Evolutionary conservation across 1,284 basidiomycete genomes (phyloP), one percentile per base, ranked within the genome.

Genomic region (Neonothopanus nambi): DNA sequence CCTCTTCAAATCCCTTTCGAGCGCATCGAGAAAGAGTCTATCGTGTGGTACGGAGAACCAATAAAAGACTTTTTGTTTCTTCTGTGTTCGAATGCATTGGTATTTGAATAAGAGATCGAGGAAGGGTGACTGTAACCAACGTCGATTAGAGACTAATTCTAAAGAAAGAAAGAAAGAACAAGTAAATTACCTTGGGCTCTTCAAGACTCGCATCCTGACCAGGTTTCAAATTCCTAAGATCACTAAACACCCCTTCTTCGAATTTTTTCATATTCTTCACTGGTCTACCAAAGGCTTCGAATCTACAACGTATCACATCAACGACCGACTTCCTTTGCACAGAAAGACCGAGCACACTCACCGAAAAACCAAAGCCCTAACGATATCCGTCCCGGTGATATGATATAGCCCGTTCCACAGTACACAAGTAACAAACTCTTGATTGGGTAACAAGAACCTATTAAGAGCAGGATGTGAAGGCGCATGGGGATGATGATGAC

Each of bases 11-110:
- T 96, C 93, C 47, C 93, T 88, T 69, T 96, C 93, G 37, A 96
- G 81, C 23, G 93, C 93, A 65, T 96, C 93, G 47, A 96, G 83
- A 76, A 96, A 95, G 48, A 96, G 85, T n/a, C 93, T 87, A 70
- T 96, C 93, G 59, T 96, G 93, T 3, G 93, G 93, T 11, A 96
- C 93, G 1, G 67, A 74, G 60, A 69, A 74, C 93, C 93, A 96
- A 70, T 91, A 95, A 66, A 95, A 96, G 20, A 91, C 91, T 67
- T 94, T 93, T 74, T 95, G 93, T 74, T 95, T 95, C 79, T 96
- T 97, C 69, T 96, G 93, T 0, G 94, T 96, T 39, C 93, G 84
- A 59, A 97, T 95, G 68, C 93, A 95, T 65, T 94, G 92, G 63
- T 92, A 93, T 70, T 94, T 93, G 84, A 95, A 96, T 13, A 97